Base-by-base conservation (phyloP, 768 basidiomycete species). In the Psilocybe azurescens region DNA sequence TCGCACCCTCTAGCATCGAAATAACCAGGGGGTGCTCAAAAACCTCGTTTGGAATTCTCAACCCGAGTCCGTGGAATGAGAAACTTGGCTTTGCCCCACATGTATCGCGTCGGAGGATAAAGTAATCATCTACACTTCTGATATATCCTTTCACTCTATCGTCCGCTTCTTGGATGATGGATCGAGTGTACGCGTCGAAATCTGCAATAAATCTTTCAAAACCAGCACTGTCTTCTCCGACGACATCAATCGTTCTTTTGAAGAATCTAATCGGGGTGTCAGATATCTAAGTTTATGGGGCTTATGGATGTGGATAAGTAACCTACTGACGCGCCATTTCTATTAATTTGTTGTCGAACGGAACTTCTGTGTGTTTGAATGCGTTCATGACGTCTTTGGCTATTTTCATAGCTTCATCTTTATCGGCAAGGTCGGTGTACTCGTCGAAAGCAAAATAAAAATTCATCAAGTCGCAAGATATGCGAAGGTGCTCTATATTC, bases 361-460 rank as follows among this genome's bases (percentile, higher is more conserved):
- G 53, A 18, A 39, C 36, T n/a, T 63, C 53, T 41, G 48, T 50
- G n/a, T 62, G 30, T 11, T 56, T 39, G 46, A 84, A 58, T 0
- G 78, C 79, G 58, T 82, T 74, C 71, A 81, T 79, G 20, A 80
- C 72, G 9, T 78, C 69, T 30, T 73, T 67, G 0, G 70, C 75
- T 44, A 73, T 70, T 14, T 64, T 46, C 3, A 69, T 74, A 13
- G 75, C 81, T 16, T 68, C 73, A 0, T 72, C 53, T 0, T 65
- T 72, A 18, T 72, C 60, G 0, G 72, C 73, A 9, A 75, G 67
- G 67, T 86, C 85, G 5, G 82, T 79, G 59, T 80, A 77, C 63
- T 83, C 81, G 65, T 86, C 85, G 59, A 83, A 74, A 39, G 83
- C 61, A 65, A 82, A 85, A 60, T 83, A 77, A 7, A 84, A 62